phyloP scores from a whole-genome alignment of 2,329 filamentous ascomycete genomes.

The Trichoderma sp. region DNA sequence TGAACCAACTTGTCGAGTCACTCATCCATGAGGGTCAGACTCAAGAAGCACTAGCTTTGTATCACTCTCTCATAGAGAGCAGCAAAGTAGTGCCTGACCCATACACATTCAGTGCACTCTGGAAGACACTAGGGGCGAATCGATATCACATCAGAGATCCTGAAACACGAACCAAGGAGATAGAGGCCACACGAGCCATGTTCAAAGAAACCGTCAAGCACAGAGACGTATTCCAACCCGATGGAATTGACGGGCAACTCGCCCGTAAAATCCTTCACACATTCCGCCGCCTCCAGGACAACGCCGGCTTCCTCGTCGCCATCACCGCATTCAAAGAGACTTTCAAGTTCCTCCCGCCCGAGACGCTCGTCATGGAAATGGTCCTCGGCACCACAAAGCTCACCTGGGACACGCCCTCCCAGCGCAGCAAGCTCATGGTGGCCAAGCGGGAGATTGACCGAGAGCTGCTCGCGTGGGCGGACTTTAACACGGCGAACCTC shows the following conservation, averaged over 20 bases:
- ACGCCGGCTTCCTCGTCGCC: constrained; percentile 48
- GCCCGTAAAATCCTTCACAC: constrained; percentile 53
- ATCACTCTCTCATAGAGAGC: constrained; percentile 52
- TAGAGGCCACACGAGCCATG: constrained; percentile 46
- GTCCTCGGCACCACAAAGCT: constrained; percentile 47
- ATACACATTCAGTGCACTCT: constrained; percentile 69
- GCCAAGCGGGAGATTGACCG: constrained; percentile 47
- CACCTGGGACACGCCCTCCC: constrained; percentile 42
- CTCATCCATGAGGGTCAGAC: constrained; percentile 62
- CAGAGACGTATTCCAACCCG: constrained; percentile 45
- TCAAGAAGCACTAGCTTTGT: constrained; percentile 56
- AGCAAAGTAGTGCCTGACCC: constrained; percentile 60
- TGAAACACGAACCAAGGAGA: constrained; percentile 34
- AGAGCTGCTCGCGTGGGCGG: constrained; percentile 35
- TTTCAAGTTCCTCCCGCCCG: constrained; percentile 47
- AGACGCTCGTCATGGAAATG: constrained; percentile 50
- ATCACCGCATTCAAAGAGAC: constrained; percentile 45
- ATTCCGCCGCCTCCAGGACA: constrained; percentile 49
- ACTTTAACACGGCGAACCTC: constrained; percentile 38
- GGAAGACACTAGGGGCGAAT: constrained; percentile 59
- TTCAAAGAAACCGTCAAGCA: constrained; percentile 35
- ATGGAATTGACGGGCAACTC: constrained; percentile 48
- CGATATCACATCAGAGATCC: constrained; percentile 42
- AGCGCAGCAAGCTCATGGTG: constrained; percentile 44
- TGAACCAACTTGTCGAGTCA: constrained; percentile 75